Conservation (phyloP, 202 grass and related monocot species). For the Sporobolus alterniflorus region DNA sequence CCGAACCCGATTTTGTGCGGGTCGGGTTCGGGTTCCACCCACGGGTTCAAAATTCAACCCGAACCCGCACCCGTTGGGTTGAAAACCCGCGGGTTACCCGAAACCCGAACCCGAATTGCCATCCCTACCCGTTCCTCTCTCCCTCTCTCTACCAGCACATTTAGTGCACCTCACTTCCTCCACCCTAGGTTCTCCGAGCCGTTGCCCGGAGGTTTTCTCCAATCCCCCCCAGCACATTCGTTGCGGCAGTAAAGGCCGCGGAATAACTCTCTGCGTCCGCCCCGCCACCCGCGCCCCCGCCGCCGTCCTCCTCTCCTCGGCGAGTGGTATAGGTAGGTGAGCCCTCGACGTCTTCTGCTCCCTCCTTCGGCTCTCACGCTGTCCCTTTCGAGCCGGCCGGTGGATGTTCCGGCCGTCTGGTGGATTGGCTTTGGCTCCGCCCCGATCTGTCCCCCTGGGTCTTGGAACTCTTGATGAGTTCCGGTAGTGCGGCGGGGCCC, state of each 20-base stretch:
- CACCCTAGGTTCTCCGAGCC: background rate
- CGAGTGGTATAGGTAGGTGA: slow-evolving; percentile 4
- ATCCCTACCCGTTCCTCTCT: background rate
- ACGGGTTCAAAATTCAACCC: too few relatives aligned
- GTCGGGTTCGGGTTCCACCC: too few relatives aligned
- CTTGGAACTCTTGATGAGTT: slow-evolving; percentile 2
- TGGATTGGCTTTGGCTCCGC: too few relatives aligned
- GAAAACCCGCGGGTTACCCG: too few relatives aligned
- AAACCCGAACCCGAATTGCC: too few relatives aligned
- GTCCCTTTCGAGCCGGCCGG: background rate
- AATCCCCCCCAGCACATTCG: background rate
- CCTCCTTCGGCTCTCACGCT: background rate
- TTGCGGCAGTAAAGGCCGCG: background rate
- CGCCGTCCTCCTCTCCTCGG: background rate
- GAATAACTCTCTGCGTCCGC: background rate
- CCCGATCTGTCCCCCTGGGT: background rate
- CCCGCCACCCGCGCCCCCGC: background rate
- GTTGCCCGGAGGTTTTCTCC: background rate
- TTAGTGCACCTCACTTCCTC: background rate
- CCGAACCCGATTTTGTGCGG: too few relatives aligned
- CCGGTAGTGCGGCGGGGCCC: background rate
- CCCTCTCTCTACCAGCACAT: background rate
- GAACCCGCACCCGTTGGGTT: too few relatives aligned
- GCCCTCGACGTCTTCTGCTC: background rate
- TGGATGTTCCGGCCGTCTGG: background rate